Evolutionary conservation across 1,284 basidiomycete species (phyloP).

Genomic region (Ceratobasidium sp.): DNA sequence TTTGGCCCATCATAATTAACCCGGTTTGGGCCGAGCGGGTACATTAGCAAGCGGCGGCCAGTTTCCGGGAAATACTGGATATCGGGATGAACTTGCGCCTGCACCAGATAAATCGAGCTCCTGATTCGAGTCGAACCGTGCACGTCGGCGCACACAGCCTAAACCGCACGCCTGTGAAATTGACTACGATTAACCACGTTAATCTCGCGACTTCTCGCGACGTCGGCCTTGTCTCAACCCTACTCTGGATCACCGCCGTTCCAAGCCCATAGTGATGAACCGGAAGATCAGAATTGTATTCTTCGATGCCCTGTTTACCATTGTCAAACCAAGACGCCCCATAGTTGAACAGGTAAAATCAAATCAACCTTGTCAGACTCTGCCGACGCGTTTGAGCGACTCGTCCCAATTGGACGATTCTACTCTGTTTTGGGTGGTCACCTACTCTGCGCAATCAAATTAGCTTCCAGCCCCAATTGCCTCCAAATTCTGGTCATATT

Average conservation of each 20-base stretch:
- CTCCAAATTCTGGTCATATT: background rate
- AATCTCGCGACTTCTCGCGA: background rate
- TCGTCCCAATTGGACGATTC: background rate
- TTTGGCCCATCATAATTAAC: conserved; percentile 13
- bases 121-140: too few species aligned
- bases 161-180: background rate
- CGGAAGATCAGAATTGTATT: conserved; percentile 42
- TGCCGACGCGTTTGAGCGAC: conserved; percentile 12
- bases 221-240: background rate
- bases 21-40: background rate
- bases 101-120: too few species aligned
- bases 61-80: background rate
- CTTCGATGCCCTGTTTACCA: conserved; percentile 47
- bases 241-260: background rate
- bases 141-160: too few species aligned
- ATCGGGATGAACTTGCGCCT: too few species aligned
- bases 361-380: background rate
- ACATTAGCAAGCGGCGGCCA: background rate
- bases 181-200: conserved; percentile 4
- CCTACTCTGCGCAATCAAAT: too few species aligned
- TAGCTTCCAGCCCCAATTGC: too few species aligned
- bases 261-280: background rate
- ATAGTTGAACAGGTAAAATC: conserved; percentile 41
- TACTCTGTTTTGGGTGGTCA: background rate
- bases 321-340: conserved; percentile 45